These are phyloP conservation scores for Epipyxis sp. DNA, from an alignment of 108 stramenopile genomes.

Conservation along the genomic window DNA sequence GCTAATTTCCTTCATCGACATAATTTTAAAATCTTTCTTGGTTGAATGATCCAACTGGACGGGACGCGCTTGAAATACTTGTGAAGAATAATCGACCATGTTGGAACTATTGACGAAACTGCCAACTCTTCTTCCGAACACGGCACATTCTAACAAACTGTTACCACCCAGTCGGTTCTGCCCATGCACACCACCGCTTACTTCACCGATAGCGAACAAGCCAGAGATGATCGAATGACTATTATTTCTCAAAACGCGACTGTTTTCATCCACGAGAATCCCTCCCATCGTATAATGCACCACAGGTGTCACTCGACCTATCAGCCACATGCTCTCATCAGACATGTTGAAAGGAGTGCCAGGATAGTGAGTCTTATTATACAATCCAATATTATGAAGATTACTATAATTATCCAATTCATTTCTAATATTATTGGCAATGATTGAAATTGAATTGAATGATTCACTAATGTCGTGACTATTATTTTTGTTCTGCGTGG, in stretches of 20 bases:
- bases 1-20: conserved; percentile 45
- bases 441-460: too few species aligned
- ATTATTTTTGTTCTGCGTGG: too few species aligned
- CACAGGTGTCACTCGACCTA: conserved; percentile 58
- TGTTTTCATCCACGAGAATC: conserved; percentile 64
- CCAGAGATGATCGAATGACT: conserved; percentile 38
- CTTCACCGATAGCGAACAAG: conserved; percentile 56
- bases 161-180: conserved; percentile 73
- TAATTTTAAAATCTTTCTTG: too few species aligned
- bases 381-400: conserved; percentile 63
- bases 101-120: too few species aligned
- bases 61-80: too few species aligned
- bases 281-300: conserved; percentile 92
- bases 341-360: not conserved
- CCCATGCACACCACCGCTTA: conserved; percentile 58
- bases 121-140: conserved; percentile 78
- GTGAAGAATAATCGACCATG: too few species aligned
- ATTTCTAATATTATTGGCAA: conserved; percentile 58
- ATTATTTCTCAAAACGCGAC: conserved; percentile 56
- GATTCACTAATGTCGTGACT: too few species aligned
- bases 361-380: too few species aligned
- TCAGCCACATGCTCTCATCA: not conserved
- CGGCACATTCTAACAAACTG: conserved; percentile 77
- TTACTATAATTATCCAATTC: conserved; percentile 56
- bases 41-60: too few species aligned